Base-by-base conservation (phyloP, 345 rosid species). In the Eucalyptus brandiana region DNA sequence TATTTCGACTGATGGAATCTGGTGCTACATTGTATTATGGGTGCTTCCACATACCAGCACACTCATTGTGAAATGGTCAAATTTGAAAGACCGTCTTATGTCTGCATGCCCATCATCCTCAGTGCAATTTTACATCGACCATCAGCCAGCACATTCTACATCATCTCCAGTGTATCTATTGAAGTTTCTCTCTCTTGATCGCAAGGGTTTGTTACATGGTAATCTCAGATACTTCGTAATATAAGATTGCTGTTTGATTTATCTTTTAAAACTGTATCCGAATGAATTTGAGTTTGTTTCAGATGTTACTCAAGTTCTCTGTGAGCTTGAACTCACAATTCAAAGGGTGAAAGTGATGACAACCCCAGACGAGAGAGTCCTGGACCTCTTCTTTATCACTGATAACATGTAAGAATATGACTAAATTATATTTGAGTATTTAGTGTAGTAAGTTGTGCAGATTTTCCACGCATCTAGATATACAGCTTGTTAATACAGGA, bases 281-380 rank as follows among this genome's bases (percentile, higher is more conserved):
- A 21, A 76, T 7, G 17, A 76, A 76, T 37, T 76, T 76, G 85
- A 76, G 45, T 88, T 72, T 87, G 89, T 30, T 93, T 49, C 88
- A 97, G 99, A 96, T 94, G 98, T 96, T 86, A 96, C 98, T 83
- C 95, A 89, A 90, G 94, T 95, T 89, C 95, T 96, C n/a, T 92
- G 93, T 80, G 98, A 97, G 93, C 98, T 97, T 28, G 96, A 97
- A 94, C 93, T 96, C 56, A 93, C 98, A 45, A 97, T 96, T 90
- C 98, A 94, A 89, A 94, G 93, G 89, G 99, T 97, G 60, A 97
- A 97, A 93, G 99, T 97, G n/a, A 96, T 91, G 3, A 96, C 97
- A 3, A 96, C 97, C 2, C 98, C 98, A 6, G 98, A 96, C 90
- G 97, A 91, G 50, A 96, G 95, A 90, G 98, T 96, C 88, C 90